Base-by-base conservation (phyloP, 495 filamentous ascomycete species). In the Tirmania nivea region DNA sequence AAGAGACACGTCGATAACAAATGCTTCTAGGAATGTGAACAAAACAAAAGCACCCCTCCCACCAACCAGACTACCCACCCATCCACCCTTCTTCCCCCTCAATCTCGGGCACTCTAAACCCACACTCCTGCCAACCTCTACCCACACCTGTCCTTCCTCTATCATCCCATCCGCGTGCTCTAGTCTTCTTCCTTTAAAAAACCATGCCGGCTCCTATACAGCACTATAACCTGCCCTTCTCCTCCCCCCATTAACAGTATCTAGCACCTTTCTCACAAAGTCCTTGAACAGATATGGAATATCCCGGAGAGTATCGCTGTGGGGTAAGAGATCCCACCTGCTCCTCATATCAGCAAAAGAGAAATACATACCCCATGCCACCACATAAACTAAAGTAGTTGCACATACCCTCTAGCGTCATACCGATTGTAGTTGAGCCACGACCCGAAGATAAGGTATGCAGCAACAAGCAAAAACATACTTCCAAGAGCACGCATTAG, bases 351-450 rank as follows among this genome's bases (percentile, higher is more conserved):
- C 25, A 31, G 25, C 25, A 31, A 31, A 31, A 31, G 25, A 25
- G 25, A 31, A 31, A 31, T 31, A 31, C 25, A 31, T 31, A 31
- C 25, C 25, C 25, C 25, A 31, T 31, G 2, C 25, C 25, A 31
- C 25, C 25, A 31, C 25, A 31, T 31, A 31, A 25, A 31, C 25
- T 31, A 31, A 31, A 7, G 25, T 31, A 31, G 25, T 31, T 31
- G 25, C 25, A 51, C 49, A 51, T 64, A 64, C 62, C 62, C 90
- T 19, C 90, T 75, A 47, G 86, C 86, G 25, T 87, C 88, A 65
- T 93, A 92, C 54, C 87, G 85, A 72, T 86, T 95, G 74, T 96
- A 96, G 71, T 96, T 96, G 59, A 96, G 79, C 90, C 90, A 97
- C 20, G 87, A 92, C 62, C 87, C 87, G 62, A 96, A 96, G 66